These are phyloP conservation scores for Onygenales sp. DNA, from an alignment of 2,329 filamentous ascomycete genomes.

Conservation along the genomic window DNA sequence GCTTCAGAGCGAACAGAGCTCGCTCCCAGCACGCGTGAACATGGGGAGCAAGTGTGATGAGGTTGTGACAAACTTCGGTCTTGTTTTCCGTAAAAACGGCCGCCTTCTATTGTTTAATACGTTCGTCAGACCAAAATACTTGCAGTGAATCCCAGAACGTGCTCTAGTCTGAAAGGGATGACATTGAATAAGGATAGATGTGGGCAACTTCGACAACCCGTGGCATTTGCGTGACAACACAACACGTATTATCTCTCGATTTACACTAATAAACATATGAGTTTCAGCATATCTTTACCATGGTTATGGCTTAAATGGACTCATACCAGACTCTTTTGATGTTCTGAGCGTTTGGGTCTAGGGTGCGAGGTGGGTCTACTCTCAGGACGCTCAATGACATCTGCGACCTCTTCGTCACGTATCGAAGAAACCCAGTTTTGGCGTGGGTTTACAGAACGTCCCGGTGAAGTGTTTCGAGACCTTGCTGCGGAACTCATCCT, in stretches of 20 bases:
- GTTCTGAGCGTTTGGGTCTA: neutral
- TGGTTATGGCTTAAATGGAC: neutral
- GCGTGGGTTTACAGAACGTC: too few species aligned
- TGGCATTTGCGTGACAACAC: neutral
- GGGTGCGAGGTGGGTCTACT: neutral
- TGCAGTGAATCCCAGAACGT: neutral
- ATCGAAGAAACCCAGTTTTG: neutral
- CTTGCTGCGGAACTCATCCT: too few species aligned
- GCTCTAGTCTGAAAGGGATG: neutral
- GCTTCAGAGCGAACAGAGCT: neutral
- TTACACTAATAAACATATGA: neutral
- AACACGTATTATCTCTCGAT: neutral
- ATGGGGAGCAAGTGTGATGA: neutral
- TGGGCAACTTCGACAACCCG: neutral
- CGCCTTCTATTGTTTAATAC: neutral
- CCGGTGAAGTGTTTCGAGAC: too few species aligned
- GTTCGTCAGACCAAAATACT: neutral
- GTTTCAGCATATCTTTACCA: neutral
- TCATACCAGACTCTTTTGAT: neutral
- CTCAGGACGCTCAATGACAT: neutral
- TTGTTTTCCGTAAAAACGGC: neutral
- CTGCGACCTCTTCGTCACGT: neutral
- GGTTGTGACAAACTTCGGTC: neutral
- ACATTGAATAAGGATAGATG: neutral
- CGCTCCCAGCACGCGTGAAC: neutral